Conservation (phyloP, 345 rosid species). For the Melastoma malabathricum region DNA sequence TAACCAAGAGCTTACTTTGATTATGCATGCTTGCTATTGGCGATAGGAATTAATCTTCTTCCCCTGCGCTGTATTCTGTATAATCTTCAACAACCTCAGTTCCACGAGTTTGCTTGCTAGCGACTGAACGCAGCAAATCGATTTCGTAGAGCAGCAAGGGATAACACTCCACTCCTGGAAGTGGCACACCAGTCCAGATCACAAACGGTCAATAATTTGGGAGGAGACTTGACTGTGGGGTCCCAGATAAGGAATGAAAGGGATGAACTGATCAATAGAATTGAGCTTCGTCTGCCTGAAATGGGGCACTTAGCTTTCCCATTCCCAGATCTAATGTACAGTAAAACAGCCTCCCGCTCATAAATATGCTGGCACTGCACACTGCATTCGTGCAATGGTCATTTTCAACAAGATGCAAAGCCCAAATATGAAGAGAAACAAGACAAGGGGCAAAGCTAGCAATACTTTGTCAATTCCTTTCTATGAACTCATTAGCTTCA, state of each 20-base stretch:
- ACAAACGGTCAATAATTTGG: too few species aligned
- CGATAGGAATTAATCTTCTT: neutral
- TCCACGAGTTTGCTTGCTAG: slow-evolving; percentile 26
- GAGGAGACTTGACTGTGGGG: neutral
- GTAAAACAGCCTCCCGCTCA: slow-evolving; percentile 41
- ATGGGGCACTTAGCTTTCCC: slow-evolving; percentile 41
- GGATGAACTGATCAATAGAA: neutral
- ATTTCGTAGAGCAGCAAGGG: slow-evolving; percentile 49
- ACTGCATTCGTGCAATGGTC: slow-evolving; percentile 22
- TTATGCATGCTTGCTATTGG: too few species aligned
- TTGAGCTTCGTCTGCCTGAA: slow-evolving; percentile 34
- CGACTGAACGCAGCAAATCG: slow-evolving; percentile 46
- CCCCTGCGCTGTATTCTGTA: slow-evolving; percentile 27
- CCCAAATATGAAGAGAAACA: neutral
- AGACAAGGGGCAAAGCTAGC: neutral
- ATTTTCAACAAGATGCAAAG: slow-evolving; percentile 2
- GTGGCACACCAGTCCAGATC: too few species aligned
- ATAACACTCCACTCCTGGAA: slow-evolving; percentile 51
- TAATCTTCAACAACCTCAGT: slow-evolving; percentile 58
- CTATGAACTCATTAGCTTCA: too few species aligned
- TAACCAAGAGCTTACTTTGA: too few species aligned
- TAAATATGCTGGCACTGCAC: slow-evolving; percentile 79
- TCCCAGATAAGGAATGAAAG: neutral
- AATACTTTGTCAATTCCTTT: too few species aligned
- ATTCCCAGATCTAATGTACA: slow-evolving; percentile 26